phyloP scores from a whole-genome alignment of 805 yeast genomes.

The Kodamaea neixiangensis region DNA sequence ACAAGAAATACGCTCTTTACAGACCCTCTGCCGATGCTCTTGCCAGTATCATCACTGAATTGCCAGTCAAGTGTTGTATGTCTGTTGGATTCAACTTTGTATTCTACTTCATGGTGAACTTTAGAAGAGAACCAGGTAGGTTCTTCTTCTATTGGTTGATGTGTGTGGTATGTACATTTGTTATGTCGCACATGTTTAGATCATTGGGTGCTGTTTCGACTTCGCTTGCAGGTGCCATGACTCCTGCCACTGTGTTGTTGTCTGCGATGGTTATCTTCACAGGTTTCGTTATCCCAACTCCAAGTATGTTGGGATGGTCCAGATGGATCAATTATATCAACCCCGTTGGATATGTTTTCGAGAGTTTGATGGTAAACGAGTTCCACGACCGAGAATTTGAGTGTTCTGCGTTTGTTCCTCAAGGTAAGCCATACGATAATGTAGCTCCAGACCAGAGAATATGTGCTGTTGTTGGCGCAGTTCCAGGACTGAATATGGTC shows the following conservation, averaged over 20 bases:
- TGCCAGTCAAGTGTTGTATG: slow-evolving; percentile 50
- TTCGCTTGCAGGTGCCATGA: slow-evolving; percentile 43
- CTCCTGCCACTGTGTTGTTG: slow-evolving; percentile 47
- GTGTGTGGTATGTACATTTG: slow-evolving; percentile 44
- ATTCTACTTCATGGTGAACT: slow-evolving; percentile 55
- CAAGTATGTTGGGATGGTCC: slow-evolving; percentile 58
- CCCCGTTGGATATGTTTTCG: slow-evolving; percentile 46
- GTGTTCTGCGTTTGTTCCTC: slow-evolving; percentile 53
- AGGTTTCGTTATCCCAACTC: slow-evolving; percentile 45
- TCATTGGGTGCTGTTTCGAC: slow-evolving; percentile 45
- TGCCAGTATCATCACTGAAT: slow-evolving; percentile 59
- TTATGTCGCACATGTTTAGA: slow-evolving; percentile 53
- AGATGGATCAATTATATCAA: slow-evolving; percentile 48
- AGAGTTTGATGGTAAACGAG: slow-evolving; percentile 59
- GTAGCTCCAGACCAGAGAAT: slow-evolving; percentile 34
- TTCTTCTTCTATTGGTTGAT: slow-evolving; percentile 55
- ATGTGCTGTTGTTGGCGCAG: slow-evolving; percentile 28
- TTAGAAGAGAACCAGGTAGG: slow-evolving; percentile 51
- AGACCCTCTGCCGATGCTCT: slow-evolving; percentile 67
- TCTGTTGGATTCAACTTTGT: slow-evolving; percentile 50
- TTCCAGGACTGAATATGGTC: slow-evolving; percentile 23
- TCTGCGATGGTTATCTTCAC: slow-evolving; percentile 59
- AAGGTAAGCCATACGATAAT: slow-evolving; percentile 38
- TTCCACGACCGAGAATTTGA: slow-evolving; percentile 47
- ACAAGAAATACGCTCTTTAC: slow-evolving; percentile 55